Evolutionary conservation across 805 yeast species (phyloP).

Genomic region (Spathaspora arborariae): DNA sequence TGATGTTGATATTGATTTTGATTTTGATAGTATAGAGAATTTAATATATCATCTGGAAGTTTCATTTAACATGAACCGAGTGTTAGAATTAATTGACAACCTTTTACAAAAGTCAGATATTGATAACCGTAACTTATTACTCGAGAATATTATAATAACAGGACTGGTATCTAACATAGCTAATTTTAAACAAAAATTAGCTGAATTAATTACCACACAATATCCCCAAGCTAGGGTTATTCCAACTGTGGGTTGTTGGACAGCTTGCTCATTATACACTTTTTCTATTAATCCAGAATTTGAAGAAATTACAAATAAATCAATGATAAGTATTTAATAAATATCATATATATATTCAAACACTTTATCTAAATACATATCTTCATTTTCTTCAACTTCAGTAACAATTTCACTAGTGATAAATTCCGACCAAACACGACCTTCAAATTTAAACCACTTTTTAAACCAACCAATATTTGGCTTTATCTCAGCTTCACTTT

Average conservation of each 20-base stretch:
- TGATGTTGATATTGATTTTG: neutral
- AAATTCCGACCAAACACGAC: slow-evolving; percentile 13
- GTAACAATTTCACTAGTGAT: slow-evolving; percentile 2
- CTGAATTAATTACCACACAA: slow-evolving; percentile 10
- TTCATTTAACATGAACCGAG: neutral
- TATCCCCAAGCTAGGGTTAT: slow-evolving; percentile 6
- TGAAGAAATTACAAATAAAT: slow-evolving; percentile 9
- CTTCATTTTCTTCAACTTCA: slow-evolving; percentile 2
- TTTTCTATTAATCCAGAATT: slow-evolving; percentile 17
- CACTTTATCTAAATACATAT: slow-evolving; percentile 10
- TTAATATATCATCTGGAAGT: neutral
- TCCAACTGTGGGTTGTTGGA: slow-evolving; percentile 27
- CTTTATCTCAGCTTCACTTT: neutral
- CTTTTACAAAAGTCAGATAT: slow-evolving; percentile 12
- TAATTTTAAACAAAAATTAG: slow-evolving; percentile 17
- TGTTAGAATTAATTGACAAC: neutral
- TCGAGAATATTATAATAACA: slow-evolving; percentile 18
- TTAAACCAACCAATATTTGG: neutral
- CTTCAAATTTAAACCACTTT: slow-evolving; percentile 1
- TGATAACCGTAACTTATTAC: slow-evolving; percentile 16
- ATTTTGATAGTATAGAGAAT: neutral
- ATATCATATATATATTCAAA: slow-evolving; percentile 7
- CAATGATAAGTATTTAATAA: neutral
- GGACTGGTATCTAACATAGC: slow-evolving; percentile 23
- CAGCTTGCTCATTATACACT: slow-evolving; percentile 28